Base-by-base conservation (phyloP, 192 early-diverging fungal genomes). In the Gonapodya sp. region DNA sequence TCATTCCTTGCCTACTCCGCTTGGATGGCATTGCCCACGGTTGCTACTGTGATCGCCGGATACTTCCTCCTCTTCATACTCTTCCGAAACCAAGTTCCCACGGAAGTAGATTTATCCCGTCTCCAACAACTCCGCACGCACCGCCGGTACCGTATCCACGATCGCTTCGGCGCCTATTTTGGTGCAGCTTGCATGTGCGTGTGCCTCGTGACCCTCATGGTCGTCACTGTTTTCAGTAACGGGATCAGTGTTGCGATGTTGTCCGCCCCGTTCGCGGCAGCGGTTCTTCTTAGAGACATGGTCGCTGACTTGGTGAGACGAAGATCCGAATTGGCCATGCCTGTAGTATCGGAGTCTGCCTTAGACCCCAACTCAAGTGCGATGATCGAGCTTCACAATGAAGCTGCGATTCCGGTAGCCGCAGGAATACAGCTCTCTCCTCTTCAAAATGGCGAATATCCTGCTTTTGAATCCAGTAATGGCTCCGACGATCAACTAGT, bases 11-110 rank as follows among this genome's bases (percentile, higher is more conserved):
- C 86, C 31, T 97, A 95, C 82, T 90, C 93, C 14, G 93, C 93
- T 0, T 95, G 94, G 93, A 97, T 97, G 95, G 35, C 89, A 1
- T 80, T 94, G 0, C 95, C 95, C 2, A 91, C 90, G 0, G 81
- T 81, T n/a, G 85, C 88, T 18, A 85, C 87, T 0, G 84, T 90
- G 0, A 79, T 89, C 0, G 36, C 90, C 0, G 89, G 90, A 1
- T 93, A 90, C 72, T 36, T 86, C 0, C 84, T 87, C 33, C 87
- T 92, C 78, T 87, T 85, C 0, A 73, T 89, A 32, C 35, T 92
- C 1, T 89, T 92, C 36, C 83, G 87, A n/a, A 35, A 85, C 16
- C 80, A 81, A 36, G 84, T 84, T 34, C 75, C 75, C 30, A 33
- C 75, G 18, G 88, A 91, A 8, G 46, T 64, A 24, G 46, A 64